Evolutionary conservation across 108 stramenopile genomes (phyloP).

Genomic region (Fragilariopsis cylindrus): DNA sequence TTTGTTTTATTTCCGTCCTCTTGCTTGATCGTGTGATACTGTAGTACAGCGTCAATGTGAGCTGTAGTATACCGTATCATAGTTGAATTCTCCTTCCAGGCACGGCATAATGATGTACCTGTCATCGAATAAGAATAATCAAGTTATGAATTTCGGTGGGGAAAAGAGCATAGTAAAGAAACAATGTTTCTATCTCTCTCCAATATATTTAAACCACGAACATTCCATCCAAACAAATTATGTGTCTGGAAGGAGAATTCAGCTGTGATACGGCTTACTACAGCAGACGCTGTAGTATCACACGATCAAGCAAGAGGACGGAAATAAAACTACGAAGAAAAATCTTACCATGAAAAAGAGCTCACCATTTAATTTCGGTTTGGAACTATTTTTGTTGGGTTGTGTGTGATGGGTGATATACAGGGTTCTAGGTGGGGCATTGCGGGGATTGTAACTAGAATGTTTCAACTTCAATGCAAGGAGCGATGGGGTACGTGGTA

Average conservation of each 20-base stretch:
- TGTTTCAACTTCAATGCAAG: no score
- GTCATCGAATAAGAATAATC: background rate
- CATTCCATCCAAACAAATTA: no score
- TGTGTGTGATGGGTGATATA: no score
- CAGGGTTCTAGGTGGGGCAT: no score
- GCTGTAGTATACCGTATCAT: background rate
- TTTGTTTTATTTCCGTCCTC: constrained; percentile 1
- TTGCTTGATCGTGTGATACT: background rate
- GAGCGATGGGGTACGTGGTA: no score
- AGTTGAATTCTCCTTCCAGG: background rate
- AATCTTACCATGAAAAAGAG: no score
- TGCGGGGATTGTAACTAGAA: no score
- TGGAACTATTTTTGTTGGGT: no score
- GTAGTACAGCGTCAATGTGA: background rate
- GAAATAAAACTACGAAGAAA: background rate
- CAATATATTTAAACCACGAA: background rate
- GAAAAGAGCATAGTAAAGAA: background rate
- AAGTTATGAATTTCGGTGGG: background rate
- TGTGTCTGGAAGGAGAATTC: background rate
- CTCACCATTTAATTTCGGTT: no score
- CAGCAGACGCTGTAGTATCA: background rate
- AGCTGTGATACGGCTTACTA: background rate
- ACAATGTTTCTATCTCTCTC: background rate
- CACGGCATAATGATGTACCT: background rate
- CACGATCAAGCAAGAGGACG: background rate